Evolutionary conservation across 2,329 filamentous ascomycete species (phyloP).

Genomic region (Arthrinium phaeospermum): DNA sequence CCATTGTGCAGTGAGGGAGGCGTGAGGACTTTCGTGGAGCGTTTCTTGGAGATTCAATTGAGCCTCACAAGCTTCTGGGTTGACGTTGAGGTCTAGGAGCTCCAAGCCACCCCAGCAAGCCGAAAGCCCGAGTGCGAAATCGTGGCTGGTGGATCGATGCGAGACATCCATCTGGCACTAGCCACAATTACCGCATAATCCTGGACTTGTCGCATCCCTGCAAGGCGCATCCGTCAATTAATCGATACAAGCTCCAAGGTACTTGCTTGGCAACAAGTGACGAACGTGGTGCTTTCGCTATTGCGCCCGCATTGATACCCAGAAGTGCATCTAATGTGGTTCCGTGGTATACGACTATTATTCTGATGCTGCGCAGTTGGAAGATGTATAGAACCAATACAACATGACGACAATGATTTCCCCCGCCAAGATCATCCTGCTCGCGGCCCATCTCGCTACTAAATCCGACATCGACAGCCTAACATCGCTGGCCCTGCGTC

Average conservation of each 20-base stretch:
- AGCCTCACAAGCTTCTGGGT: conserved; percentile 22
- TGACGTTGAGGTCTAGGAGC: conserved; percentile 25
- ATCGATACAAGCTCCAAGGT: conserved; percentile 1
- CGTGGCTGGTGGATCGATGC: background rate
- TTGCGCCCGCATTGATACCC: conserved; percentile 13
- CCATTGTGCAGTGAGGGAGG: conserved; percentile 55
- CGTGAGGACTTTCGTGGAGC: conserved; percentile 19
- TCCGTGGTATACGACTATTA: background rate
- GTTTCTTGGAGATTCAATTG: conserved; percentile 21
- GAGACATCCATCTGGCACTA: conserved; percentile 2
- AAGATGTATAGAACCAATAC: conserved; percentile 22
- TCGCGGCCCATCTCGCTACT: conserved; percentile 73
- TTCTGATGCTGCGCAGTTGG: background rate
- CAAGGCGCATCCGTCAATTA: background rate
- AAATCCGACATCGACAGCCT: conserved; percentile 65
- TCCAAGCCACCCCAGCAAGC: conserved; percentile 12
- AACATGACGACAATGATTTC: conserved; percentile 55
- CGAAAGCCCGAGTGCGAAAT: conserved; percentile 1
- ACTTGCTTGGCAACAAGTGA: conserved; percentile 14
- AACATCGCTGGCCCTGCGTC: conserved; percentile 57
- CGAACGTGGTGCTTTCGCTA: conserved; percentile 15
- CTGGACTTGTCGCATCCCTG: background rate
- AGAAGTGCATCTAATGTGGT: background rate
- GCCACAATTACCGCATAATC: conserved; percentile 10
- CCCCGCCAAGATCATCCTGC: conserved; percentile 71